Base-by-base conservation (phyloP, 225 moss, liverwort and hornwort genomes). In the Sphagnum tenellum region DNA sequence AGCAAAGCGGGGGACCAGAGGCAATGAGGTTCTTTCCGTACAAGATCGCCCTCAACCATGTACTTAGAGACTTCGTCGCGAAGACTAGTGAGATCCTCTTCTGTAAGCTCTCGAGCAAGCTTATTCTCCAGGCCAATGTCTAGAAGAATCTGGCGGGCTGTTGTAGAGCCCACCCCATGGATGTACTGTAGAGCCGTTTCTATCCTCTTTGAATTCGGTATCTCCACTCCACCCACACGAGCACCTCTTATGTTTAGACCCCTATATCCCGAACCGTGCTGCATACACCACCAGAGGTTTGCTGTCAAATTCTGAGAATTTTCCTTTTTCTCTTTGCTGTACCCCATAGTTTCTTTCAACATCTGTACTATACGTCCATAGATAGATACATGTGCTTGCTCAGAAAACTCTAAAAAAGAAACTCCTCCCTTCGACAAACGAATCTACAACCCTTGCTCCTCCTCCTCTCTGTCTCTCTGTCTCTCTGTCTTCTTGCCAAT, bases 31-130 rank as follows among this genome's bases (percentile, higher is more conserved):
- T 29, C 29, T 29, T 29, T 29, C 29, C 50, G 10, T 79, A 93
- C 89, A 63, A 93, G 79, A 71, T 93, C 93, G 60, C 93, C 93
- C 56, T 93, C 93, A 56, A 73, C 75, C 89, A 89, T 89, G 67
- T 93, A 93, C 75, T 89, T 89, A 46, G 92, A 76, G 3, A 93
- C 89, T 76, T 89, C 89, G 9, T 93, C 92, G 75, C 92, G 92
- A 66, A 93, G 70, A 44, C 69, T 73, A 47, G 92, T 93, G 0
- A 93, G 88, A 55, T 89, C 92, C 81, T 86, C 88, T 75, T 89
- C 92, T 46, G 71, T 70, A 2, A 93, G 82, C 51, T 93, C 92
- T 70, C 83, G 88, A 12, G 86, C 82, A 46, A 76, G 45, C 80
- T 93, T 93, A 79, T 89, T 93, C 66, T 93, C 92, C 57, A 93